Base-by-base conservation (phyloP, 1,284 basidiomycete species). In the Termitomyces sp. region DNA sequence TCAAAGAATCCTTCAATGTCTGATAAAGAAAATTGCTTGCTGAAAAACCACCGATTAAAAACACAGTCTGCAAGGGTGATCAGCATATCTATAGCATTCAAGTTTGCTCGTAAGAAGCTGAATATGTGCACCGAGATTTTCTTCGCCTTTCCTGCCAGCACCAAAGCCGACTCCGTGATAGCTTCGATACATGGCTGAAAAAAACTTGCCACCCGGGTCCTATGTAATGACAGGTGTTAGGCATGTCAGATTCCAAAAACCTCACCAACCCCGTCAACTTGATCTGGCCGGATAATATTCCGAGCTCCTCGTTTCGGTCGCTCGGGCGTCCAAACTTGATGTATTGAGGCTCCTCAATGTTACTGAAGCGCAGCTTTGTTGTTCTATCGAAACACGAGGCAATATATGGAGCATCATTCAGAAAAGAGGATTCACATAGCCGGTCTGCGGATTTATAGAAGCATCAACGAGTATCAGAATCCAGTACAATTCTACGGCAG, bases 11-110 rank as follows among this genome's bases (percentile, higher is more conserved):
- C 47, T 66, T 67, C 3, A 78, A 60, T 24, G 62, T 58, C 0
- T 58, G 44, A 57, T 69, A 78, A 9, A 79, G 66, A 64, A 70
- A 78, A 30, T 75, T 70, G 54, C 71, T 78, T 0, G 73, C 72
- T 12, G 77, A 70, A 61, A 77, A 78, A 0, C 77, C 77, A 5
- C 75, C 78, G 6, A 79, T 75, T 1, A 78, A 60, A 49, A 78
- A 70, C 7, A 74, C 68, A 9, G 63, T 67, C 76, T 77, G 28
- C 7, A 13, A 17, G 10, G 17, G 24, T 17, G 13, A 17, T 34
- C 42, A 36, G 36, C 7, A 10, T 36, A 47, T 19, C 13, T 15
- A 21, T 13, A 17, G 7, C 9, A 42, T 40, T n/a, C n/a, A n/a
- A n/a, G n/a, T n/a, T 33, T 21, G 6, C 12, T 38, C 3, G 17